A percentile compares a stretch with the other conserved stretches of the same genome.
These are phyloP conservation scores for Mycena leptocephala DNA, from an alignment of 768 basidiomycete species.

Conservation along the genomic window DNA sequence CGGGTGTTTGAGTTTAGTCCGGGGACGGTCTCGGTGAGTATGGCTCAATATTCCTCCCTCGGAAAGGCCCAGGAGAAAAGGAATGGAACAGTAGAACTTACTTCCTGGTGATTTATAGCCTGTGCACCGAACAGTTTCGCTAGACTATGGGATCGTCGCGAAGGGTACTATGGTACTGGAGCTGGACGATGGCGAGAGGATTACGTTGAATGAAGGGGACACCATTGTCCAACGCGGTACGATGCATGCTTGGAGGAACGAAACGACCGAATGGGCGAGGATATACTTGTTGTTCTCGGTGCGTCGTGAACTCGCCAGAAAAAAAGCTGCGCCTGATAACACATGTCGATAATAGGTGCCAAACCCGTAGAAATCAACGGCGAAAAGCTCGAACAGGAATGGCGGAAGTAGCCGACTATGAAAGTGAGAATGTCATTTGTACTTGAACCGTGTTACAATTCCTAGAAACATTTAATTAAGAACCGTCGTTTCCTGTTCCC, in stretches of 20 bases:
- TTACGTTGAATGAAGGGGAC: conserved; percentile 41
- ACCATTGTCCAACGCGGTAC: conserved; percentile 44
- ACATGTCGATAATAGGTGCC: neutral
- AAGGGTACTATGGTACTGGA: conserved; percentile 39
- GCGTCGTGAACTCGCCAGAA: neutral
- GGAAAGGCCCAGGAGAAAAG: no score
- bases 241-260: conserved; percentile 44
- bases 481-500: conserved; percentile 21
- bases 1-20: conserved; percentile 23
- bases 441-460: neutral
- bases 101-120: conserved; percentile 11
- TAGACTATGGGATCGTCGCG: conserved; percentile 43
- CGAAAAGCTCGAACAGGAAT: conserved; percentile 14
- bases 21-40: conserved; percentile 21
- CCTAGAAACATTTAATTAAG: neutral
- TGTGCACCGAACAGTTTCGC: conserved; percentile 39
- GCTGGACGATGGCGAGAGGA: conserved; percentile 40
- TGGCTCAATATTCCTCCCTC: no score
- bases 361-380: conserved; percentile 17
- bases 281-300: conserved; percentile 43
- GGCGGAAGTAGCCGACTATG: neutral
- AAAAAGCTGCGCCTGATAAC: neutral
- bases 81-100: neutral
- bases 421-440: no score
- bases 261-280: conserved; percentile 42